These are phyloP conservation scores for Trichoderma aggressivum DNA, from an alignment of 2,329 filamentous ascomycete species.

Conservation along the genomic window DNA sequence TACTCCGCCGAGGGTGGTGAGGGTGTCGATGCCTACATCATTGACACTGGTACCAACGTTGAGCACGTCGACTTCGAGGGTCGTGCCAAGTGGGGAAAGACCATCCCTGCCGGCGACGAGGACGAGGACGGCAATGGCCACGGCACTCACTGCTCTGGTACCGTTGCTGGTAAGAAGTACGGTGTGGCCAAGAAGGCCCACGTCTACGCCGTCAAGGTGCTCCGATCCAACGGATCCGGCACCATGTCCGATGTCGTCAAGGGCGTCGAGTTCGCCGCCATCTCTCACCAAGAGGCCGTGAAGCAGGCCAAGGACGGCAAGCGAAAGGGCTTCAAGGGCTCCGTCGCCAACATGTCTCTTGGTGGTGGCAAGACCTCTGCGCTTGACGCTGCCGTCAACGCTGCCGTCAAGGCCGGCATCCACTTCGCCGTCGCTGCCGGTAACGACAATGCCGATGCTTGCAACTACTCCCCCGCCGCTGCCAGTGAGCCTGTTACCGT, in stretches of 20 bases:
- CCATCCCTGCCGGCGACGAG: slow-evolving; percentile 77
- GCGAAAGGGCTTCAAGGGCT: slow-evolving; percentile 97
- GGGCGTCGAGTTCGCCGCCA: slow-evolving; percentile 92
- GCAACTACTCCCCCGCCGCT: slow-evolving; percentile 97
- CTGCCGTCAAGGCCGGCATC: slow-evolving; percentile 84
- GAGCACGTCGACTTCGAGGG: slow-evolving; percentile 97
- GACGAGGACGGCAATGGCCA: slow-evolving; percentile 96
- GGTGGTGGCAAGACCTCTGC: slow-evolving; percentile 94
- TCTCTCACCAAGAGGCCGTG: slow-evolving; percentile 71
- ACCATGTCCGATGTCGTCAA: slow-evolving; percentile 99
- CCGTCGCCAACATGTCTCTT: slow-evolving; percentile 98
- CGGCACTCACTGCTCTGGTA: slow-evolving; percentile 98
- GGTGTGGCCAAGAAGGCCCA: slow-evolving; percentile 99
- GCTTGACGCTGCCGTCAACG: slow-evolving; percentile 89
- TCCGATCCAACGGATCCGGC: slow-evolving; percentile 93
- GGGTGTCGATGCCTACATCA: slow-evolving; percentile 97
- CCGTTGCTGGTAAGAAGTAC: slow-evolving; percentile 96
- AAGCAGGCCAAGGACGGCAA: slow-evolving; percentile 80
- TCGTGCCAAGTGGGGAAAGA: slow-evolving; percentile 95
- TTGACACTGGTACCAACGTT: slow-evolving; percentile 93
- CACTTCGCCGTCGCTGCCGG: slow-evolving; percentile 98
- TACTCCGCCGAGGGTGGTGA: slow-evolving; percentile 87
- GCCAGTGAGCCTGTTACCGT: slow-evolving; percentile 91
- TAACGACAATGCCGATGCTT: slow-evolving; percentile 98
- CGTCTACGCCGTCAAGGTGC: slow-evolving; percentile 96